Base-by-base conservation (phyloP, 257 asterid genomes). In the Lantana camara region DNA sequence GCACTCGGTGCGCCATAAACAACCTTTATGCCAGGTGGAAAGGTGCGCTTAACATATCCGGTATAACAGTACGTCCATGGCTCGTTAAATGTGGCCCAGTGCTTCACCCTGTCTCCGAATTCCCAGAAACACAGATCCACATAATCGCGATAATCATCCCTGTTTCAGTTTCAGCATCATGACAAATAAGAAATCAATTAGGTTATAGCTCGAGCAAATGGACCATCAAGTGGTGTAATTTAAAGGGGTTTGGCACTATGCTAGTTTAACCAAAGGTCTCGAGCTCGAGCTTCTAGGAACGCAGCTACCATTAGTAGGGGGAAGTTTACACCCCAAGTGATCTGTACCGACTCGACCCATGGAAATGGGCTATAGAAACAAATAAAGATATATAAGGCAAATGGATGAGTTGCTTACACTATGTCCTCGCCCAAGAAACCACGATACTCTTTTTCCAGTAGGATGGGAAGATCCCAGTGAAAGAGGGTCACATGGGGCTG, bases 111-210 rank as follows among this genome's bases (percentile, higher is more conserved):
- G 19, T 74, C 81, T 0, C 83, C 86, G 20, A 80, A 80, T 35
- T 74, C 79, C 81, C 76, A 64, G 32, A 80, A 77, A 29, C 86
- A 80, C 3, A 77, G 15, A 4, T 80, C 81, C 0, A 64, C 86
- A 15, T 32, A 80, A 9, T 77, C 83, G 0, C 60, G 62, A 16
- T 46, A 80, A 40, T 80, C 79, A 0, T 65, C n/a, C 67, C 80
- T 77, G 62, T 27, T n/a, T n/a, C n/a, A n/a, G n/a, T n/a, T n/a
- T n/a, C n/a, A n/a, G n/a, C n/a, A n/a, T n/a, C n/a, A n/a, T n/a
- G n/a, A n/a, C n/a, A n/a, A n/a, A n/a, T n/a, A n/a, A n/a, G n/a
- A n/a, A n/a, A n/a, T n/a, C n/a, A n/a, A n/a, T n/a, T n/a, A n/a
- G n/a, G n/a, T n/a, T n/a, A n/a, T n/a, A n/a, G n/a, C n/a, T n/a